Conservation (phyloP, 257 asterid species). For the Rauvolfia tetraphylla region DNA sequence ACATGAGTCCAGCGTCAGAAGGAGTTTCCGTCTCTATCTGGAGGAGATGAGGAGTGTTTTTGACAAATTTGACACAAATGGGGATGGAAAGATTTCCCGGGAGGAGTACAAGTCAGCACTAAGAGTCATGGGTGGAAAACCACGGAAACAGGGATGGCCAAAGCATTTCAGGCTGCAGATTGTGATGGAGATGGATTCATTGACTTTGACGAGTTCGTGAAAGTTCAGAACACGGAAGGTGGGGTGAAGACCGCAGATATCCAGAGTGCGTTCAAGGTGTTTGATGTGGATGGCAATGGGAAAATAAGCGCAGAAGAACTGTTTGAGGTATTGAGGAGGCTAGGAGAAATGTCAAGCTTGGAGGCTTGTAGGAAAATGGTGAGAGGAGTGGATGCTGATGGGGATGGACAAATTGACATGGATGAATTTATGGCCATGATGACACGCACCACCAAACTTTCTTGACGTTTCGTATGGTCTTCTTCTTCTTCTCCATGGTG, state of each 20-base stretch:
- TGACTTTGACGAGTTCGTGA: conserved; percentile 39
- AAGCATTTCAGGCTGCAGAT: conserved; percentile 37
- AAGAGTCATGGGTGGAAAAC: conserved; percentile 21
- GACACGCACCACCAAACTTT: conserved; percentile 29
- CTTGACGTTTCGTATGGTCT: not conserved
- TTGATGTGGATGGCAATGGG: conserved; percentile 41
- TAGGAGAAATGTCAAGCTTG: conserved; percentile 42
- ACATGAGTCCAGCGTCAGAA: too few relatives aligned
- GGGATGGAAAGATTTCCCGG: conserved; percentile 44
- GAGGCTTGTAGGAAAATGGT: conserved; percentile 39
- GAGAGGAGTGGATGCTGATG: conserved; percentile 37
- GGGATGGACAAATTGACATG: conserved; percentile 43
- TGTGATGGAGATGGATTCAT: conserved; percentile 45
- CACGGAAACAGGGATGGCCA: conserved; percentile 15
- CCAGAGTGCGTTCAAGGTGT: conserved; percentile 32
- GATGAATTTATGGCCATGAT: conserved; percentile 44
- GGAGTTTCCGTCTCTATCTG: too few relatives aligned
- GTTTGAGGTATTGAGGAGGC: conserved; percentile 34
- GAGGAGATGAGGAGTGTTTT: conserved; percentile 36
- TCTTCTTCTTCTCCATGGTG: not conserved
- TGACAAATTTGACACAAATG: conserved; percentile 38
- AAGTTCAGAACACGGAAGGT: conserved; percentile 24
- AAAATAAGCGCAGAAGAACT: conserved; percentile 42
- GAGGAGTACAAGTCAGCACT: conserved; percentile 33
- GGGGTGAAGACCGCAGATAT: conserved; percentile 31